phyloP scores from a whole-genome alignment of 2,329 filamentous ascomycete species.

The Penicillium carneum region DNA sequence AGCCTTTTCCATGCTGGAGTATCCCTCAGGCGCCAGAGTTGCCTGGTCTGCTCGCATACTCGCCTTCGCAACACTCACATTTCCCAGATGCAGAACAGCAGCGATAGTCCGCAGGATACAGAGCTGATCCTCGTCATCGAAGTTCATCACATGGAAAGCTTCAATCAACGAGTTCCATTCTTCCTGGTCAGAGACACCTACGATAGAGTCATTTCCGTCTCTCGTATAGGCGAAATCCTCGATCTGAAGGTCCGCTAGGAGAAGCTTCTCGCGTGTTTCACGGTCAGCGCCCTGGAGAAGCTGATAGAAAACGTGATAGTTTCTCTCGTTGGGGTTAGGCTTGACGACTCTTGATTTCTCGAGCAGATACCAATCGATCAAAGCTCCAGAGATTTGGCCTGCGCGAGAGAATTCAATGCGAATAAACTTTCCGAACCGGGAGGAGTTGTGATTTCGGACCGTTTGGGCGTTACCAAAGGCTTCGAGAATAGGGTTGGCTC shows the following conservation, averaged over 20 bases:
- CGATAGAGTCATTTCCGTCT: slow-evolving; percentile 88
- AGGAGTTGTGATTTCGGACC: slow-evolving; percentile 97
- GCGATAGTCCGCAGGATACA: slow-evolving; percentile 87
- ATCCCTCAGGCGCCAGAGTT: slow-evolving; percentile 76
- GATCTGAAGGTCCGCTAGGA: slow-evolving; percentile 76
- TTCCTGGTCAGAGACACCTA: slow-evolving; percentile 84
- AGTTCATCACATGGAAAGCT: slow-evolving; percentile 93
- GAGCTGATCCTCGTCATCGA: slow-evolving; percentile 81
- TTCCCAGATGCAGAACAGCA: slow-evolving; percentile 90
- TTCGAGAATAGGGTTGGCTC: slow-evolving; percentile 96
- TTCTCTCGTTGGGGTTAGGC: slow-evolving; percentile 85
- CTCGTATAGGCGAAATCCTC: slow-evolving; percentile 91
- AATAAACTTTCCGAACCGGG: slow-evolving; percentile 97
- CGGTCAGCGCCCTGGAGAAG: slow-evolving; percentile 82
- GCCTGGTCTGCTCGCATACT: slow-evolving; percentile 91
- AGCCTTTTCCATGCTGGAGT: slow-evolving; percentile 76
- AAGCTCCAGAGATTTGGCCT: slow-evolving; percentile 91
- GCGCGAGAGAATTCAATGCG: slow-evolving; percentile 89
- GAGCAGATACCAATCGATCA: slow-evolving; percentile 97
- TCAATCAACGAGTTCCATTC: slow-evolving; percentile 92
- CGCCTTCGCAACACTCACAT: slow-evolving; percentile 87
- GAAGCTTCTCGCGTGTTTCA: slow-evolving; percentile 75
- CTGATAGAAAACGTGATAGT: slow-evolving; percentile 98
- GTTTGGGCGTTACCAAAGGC: slow-evolving; percentile 98
- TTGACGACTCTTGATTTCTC: slow-evolving; percentile 98